Percentiles rank a stretch among this genome's conserved stretches.
phyloP scores from a whole-genome alignment of 768 basidiomycete genomes.

The Pholiota molesta region DNA sequence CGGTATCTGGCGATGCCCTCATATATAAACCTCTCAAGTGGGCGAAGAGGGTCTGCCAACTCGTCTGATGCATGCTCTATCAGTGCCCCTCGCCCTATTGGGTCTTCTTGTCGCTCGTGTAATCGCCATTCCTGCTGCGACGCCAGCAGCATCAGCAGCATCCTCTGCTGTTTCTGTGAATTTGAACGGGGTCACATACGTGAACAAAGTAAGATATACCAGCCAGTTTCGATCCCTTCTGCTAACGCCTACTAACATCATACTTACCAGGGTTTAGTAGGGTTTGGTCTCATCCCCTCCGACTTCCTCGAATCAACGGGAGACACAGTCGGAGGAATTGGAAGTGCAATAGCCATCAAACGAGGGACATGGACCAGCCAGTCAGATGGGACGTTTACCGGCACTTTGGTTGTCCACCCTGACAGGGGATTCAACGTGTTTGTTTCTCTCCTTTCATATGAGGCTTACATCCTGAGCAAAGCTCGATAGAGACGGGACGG shows the following conservation, averaged over 20 bases:
- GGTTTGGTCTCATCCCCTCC: conserved; percentile 63
- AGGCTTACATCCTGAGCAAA: neutral
- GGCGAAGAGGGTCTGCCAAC: neutral
- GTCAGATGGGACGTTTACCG: conserved; percentile 43
- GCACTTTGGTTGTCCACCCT: conserved; percentile 57
- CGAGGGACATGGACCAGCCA: conserved; percentile 42
- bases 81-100: neutral
- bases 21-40: neutral
- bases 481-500: conserved; percentile 44
- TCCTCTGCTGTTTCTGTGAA: conserved; percentile 14
- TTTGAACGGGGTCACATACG: conserved; percentile 15
- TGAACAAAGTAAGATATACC: conserved; percentile 13
- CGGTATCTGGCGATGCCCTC: neutral
- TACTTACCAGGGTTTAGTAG: conserved; percentile 51
- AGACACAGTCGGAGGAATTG: conserved; percentile 64
- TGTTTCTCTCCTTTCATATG: conserved; percentile 18
- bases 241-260: too few relatives aligned
- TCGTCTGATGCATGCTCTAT: neutral
- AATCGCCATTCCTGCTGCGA: conserved; percentile 4
- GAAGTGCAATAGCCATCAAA: conserved; percentile 63
- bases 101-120: neutral
- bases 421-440: conserved; percentile 67
- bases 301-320: conserved; percentile 58
- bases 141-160: conserved; percentile 12
- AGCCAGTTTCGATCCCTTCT: neutral